Percentiles rank a stretch among this genome's conserved stretches.
Conservation (phyloP, 108 stramenopile genomes). For the Mediolabrus comicus region DNA sequence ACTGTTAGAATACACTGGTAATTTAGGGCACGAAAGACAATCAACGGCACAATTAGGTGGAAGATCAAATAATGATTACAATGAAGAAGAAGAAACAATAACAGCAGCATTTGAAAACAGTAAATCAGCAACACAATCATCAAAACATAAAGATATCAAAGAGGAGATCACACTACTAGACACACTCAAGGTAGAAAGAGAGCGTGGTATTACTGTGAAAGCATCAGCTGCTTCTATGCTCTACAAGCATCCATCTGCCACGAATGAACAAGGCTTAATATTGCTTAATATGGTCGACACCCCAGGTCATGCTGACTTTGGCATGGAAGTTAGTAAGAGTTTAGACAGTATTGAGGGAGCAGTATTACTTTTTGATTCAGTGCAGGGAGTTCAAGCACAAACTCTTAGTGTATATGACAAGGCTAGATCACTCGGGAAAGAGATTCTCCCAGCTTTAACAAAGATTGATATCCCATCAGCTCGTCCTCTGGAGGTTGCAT, state of each 20-base stretch:
- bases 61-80: not conserved
- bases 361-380: conserved; percentile 87
- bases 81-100: conserved; percentile 1
- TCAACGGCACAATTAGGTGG: conserved; percentile 41
- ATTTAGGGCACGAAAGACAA: conserved; percentile 71
- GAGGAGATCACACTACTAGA: conserved; percentile 94
- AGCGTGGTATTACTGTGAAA: conserved; percentile 98
- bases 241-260: conserved; percentile 79
- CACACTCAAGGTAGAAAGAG: conserved; percentile 91
- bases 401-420: conserved; percentile 95
- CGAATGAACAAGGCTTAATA: conserved; percentile 62
- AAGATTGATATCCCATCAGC: conserved; percentile 96
- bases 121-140: not conserved
- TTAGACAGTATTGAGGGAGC: conserved; percentile 96
- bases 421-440: conserved; percentile 68
- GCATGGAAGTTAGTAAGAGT: conserved; percentile 89
- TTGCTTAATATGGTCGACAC: conserved; percentile 95
- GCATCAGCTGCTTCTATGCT: conserved; percentile 97
- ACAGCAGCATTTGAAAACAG: not conserved
- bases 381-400: conserved; percentile 98
- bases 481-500: conserved; percentile 75
- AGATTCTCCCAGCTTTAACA: conserved; percentile 85
- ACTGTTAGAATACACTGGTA: conserved; percentile 85
- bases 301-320: conserved; percentile 97
- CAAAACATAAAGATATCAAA: conserved; percentile 33